These are phyloP conservation scores for Drechslerella dactyloides DNA, from an alignment of 2,329 filamentous ascomycete species.

Conservation along the genomic window DNA sequence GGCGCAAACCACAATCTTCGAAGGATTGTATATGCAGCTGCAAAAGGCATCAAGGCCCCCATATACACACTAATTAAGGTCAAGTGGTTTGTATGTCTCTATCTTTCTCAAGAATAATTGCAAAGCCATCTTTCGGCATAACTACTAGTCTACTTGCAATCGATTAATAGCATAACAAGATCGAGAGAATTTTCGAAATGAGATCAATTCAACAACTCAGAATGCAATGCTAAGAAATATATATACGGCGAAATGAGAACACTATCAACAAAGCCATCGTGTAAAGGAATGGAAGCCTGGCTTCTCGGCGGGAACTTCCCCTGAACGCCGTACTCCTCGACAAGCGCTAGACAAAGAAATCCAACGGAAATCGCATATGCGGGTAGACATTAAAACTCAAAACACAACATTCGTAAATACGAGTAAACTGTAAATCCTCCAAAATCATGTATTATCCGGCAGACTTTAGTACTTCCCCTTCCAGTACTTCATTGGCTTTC, in stretches of 20 bases:
- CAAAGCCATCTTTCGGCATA: too few relatives aligned
- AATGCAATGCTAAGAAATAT: not conserved
- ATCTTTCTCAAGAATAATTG: too few relatives aligned
- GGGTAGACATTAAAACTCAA: not conserved
- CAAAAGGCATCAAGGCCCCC: too few relatives aligned
- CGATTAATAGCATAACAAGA: too few relatives aligned
- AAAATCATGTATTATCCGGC: not conserved
- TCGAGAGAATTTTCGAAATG: too few relatives aligned
- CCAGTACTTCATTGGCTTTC: slow-evolving; percentile 41
- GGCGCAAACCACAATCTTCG: too few relatives aligned
- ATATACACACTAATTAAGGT: too few relatives aligned
- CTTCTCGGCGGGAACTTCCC: not conserved
- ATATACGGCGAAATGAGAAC: not conserved
- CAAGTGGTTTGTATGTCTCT: too few relatives aligned
- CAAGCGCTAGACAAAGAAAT: not conserved
- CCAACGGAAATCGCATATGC: not conserved
- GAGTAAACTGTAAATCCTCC: not conserved
- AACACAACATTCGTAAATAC: too few relatives aligned
- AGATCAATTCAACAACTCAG: too few relatives aligned
- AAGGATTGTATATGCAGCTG: too few relatives aligned
- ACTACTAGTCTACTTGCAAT: too few relatives aligned
- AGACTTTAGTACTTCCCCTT: slow-evolving; percentile 32
- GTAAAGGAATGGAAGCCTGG: not conserved
- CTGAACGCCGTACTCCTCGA: slow-evolving; percentile 1
- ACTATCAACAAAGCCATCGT: not conserved